These are phyloP conservation scores for Monilinia fructigena DNA, from an alignment of 2,329 filamentous ascomycete species.

Conservation along the genomic window DNA sequence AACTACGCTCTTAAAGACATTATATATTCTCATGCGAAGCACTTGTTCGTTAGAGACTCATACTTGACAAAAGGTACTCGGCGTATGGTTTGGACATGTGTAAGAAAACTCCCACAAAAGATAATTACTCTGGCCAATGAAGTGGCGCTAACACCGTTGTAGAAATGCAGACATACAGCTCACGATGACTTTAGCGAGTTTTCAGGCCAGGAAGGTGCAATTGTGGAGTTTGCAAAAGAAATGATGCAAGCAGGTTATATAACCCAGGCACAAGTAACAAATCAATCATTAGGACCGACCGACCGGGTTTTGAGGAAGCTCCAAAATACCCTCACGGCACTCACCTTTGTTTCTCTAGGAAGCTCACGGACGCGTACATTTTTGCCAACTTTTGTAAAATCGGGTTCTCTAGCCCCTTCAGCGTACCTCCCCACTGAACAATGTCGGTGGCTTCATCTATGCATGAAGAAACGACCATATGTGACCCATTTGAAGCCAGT, in stretches of 20 bases:
- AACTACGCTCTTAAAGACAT: too few relatives aligned
- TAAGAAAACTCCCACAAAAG: neutral
- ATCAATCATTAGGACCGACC: neutral
- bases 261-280: neutral
- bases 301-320: neutral
- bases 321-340: too few relatives aligned
- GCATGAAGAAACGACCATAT: conserved; percentile 1
- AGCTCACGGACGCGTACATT: neutral
- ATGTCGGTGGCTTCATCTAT: conserved; percentile 8
- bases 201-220: neutral
- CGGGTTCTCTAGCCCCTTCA: neutral
- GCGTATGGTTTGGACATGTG: conserved; percentile 7
- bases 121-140: neutral
- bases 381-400: neutral
- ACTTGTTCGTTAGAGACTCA: neutral
- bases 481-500: neutral
- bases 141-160: neutral
- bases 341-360: too few relatives aligned
- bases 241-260: conserved; percentile 12
- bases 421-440: neutral
- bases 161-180: conserved; percentile 2
- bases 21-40: too few relatives aligned
- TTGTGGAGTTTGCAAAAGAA: neutral
- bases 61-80: neutral
- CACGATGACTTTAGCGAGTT: neutral